Conservation (phyloP, 2,329 filamentous ascomycete species). For the Trichoderma sp. region DNA sequence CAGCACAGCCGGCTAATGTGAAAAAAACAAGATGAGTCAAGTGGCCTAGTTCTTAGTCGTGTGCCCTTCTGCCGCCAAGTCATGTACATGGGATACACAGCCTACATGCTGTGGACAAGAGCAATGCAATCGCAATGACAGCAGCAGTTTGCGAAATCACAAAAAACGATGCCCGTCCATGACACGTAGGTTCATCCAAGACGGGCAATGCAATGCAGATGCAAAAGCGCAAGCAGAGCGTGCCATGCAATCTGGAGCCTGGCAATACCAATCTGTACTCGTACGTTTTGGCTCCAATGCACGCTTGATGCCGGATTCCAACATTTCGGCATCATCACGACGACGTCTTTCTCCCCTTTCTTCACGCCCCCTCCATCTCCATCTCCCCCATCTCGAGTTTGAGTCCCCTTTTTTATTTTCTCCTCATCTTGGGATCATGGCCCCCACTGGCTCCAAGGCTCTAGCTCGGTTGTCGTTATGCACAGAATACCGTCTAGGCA, state of each 20-base stretch:
- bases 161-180: background rate
- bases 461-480: background rate
- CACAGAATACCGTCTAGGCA: constrained; percentile 1
- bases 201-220: background rate
- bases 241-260: background rate
- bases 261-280: background rate
- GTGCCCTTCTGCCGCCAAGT: background rate
- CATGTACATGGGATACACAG: background rate
- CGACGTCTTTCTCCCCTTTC: background rate
- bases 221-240: background rate
- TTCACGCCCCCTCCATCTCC: constrained; percentile 1
- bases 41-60: background rate
- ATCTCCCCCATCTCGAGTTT: background rate
- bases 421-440: constrained; percentile 8
- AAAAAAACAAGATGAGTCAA: background rate
- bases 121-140: background rate
- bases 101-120: background rate
- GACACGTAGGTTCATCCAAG: constrained; percentile 4
- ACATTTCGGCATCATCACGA: constrained; percentile 6
- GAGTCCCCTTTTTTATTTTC: background rate
- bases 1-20: background rate
- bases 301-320: constrained; percentile 16
- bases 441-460: background rate
- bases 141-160: background rate
- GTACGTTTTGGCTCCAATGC: background rate